Base-by-base conservation (phyloP, 2,329 filamentous ascomycete genomes). In the Trichoderma harzianum region DNA sequence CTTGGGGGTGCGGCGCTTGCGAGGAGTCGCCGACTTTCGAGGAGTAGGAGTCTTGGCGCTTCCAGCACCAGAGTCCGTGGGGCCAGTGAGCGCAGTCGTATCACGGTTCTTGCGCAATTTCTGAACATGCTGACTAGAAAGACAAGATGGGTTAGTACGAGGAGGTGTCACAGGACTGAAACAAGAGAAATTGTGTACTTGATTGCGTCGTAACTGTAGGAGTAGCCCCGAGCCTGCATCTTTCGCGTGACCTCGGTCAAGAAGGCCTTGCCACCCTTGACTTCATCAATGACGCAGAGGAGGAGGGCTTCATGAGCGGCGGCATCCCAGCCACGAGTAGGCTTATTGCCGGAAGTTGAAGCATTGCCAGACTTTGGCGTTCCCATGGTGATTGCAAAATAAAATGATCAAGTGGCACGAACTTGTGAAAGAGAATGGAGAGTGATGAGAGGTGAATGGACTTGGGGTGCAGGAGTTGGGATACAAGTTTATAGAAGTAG, bases 81-180 rank as follows among this genome's bases (percentile, higher is more conserved):
- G 74, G 18, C 74, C 76, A 36, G 77, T 58, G 24, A 79, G 73
- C 8, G 70, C 76, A 14, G 73, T 53, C 6, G 76, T 77, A n/a
- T 81, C 80, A 7, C 80, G 78, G 47, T 73, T 78, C 72, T 78
- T 80, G 72, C 82, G 82, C 4, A 86, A 79, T 74, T 85, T 86
- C 74, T 84, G 82, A 8, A 86, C 80, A 39, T 86, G 84, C 75
- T 86, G 84, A 60, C 84, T 86, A 63, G 26, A 72, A 32, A 39
- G 3, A 10, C n/a, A 61, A 10, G 43, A 26, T 3, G n/a, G 51
- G 71, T 78, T 74, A 77, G 73, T 58, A 72, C 55, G 6, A 6
- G 70, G 76, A 57, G 73, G 74, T 65, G 32, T 69, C 0, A 7
- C 30, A 24, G 5, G 12, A 57, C 68, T 76, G 74, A 76, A 76